Evolutionary conservation across 2,329 filamentous ascomycete species (phyloP).

Genomic region (Colletotrichum salicis): DNA sequence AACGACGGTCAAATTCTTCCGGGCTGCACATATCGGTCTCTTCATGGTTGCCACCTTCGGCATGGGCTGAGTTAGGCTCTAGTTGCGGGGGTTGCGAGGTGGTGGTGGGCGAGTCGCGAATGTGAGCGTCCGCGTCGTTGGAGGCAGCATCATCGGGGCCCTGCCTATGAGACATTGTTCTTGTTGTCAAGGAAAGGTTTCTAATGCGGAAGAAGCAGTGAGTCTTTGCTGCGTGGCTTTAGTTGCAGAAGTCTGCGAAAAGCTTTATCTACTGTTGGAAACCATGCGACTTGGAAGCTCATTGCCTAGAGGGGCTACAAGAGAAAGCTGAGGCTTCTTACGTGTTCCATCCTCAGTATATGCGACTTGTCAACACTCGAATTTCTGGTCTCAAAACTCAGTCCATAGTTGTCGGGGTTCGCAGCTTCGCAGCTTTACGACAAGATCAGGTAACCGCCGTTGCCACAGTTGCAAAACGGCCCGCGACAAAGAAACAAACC

Average conservation of each 20-base stretch:
- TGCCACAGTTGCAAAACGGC: constrained; percentile 8
- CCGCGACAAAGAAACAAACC: not conserved
- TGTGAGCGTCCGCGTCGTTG: not conserved
- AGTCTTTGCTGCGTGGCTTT: not conserved
- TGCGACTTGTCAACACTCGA: not conserved
- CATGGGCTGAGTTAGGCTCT: not conserved
- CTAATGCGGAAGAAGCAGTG: not conserved
- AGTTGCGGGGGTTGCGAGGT: not conserved
- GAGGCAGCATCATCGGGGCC: not conserved
- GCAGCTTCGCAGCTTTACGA: no score
- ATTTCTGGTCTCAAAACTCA: not conserved
- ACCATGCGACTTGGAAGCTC: not conserved
- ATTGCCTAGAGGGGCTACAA: not conserved
- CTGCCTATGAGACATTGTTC: not conserved
- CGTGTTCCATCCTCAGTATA: not conserved
- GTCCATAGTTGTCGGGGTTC: not conserved
- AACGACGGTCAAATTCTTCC: not conserved
- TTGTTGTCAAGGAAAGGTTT: not conserved
- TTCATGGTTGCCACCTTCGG: not conserved
- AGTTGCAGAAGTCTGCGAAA: not conserved
- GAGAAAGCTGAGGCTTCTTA: not conserved
- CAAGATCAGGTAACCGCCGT: not conserved
- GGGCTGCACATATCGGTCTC: not conserved
- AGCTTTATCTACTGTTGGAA: not conserved
- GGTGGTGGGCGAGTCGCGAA: not conserved